Conservation (phyloP, 2,329 filamentous ascomycete species). For the Diatrype stigma region DNA sequence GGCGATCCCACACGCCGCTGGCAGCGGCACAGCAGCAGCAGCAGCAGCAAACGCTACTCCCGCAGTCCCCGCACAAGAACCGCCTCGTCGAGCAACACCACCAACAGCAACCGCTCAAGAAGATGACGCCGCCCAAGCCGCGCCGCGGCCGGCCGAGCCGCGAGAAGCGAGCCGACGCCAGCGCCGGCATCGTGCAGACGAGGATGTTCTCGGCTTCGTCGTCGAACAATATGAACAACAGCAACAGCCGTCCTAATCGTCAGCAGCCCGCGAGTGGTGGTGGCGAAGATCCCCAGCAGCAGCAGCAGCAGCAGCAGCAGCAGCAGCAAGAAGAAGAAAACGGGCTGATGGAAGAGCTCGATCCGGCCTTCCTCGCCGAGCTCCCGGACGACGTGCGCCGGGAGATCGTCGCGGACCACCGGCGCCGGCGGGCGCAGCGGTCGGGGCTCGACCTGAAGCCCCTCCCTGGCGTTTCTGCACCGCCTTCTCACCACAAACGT, state of each 20-base stretch:
- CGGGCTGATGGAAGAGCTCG: slow-evolving; percentile 48
- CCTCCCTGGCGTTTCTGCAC: slow-evolving; percentile 7
- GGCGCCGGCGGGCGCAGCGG: slow-evolving; percentile 55
- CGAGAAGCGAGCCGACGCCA: slow-evolving; percentile 49
- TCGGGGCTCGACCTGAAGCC: slow-evolving; percentile 41
- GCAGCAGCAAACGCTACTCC: slow-evolving; percentile 30
- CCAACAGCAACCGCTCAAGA: slow-evolving; percentile 36
- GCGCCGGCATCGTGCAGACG: slow-evolving; percentile 65
- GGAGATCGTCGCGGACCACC: slow-evolving; percentile 75
- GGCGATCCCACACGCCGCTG: slow-evolving; percentile 29
- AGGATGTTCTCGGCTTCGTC: slow-evolving; percentile 57
- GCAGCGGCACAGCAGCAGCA: slow-evolving; percentile 55
- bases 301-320: slow-evolving; percentile 16
- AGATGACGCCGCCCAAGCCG: slow-evolving; percentile 60
- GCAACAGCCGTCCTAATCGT: not conserved
- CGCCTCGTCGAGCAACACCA: slow-evolving; percentile 35
- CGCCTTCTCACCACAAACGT: slow-evolving; percentile 9
- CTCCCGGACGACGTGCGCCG: slow-evolving; percentile 74
- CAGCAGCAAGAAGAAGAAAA: slow-evolving; percentile 13
- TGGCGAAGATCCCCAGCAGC: slow-evolving; percentile 8
- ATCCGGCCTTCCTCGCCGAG: slow-evolving; percentile 72
- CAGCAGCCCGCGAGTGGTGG: slow-evolving; percentile 4
- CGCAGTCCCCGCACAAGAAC: slow-evolving; percentile 54
- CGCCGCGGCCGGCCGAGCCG: slow-evolving; percentile 49
- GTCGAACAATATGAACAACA: slow-evolving; percentile 22